Percentiles rank a stretch among this genome's conserved stretches.
phyloP scores from a whole-genome alignment of 179 eudicot species.

The Silene noctiflora region DNA sequence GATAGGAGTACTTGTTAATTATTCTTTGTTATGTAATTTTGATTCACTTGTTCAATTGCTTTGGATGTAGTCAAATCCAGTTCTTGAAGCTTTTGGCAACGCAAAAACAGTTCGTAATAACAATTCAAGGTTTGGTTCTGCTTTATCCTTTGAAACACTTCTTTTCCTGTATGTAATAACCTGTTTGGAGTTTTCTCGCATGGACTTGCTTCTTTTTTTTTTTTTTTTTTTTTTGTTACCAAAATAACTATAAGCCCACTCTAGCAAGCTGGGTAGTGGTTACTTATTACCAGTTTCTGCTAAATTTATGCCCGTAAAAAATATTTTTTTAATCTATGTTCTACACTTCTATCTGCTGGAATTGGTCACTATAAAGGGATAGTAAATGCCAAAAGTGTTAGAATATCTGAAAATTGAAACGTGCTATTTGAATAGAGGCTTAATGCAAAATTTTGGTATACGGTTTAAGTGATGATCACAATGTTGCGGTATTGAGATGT shows the following conservation, averaged over 20 bases:
- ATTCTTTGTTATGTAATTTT: neutral
- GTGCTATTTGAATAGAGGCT: no score
- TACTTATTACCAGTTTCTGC: neutral
- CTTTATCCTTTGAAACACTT: constrained; percentile 9
- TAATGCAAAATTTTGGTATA: no score
- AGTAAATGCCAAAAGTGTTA: neutral
- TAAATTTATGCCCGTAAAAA: no score
- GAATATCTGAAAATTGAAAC: neutral
- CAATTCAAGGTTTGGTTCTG: constrained; percentile 74
- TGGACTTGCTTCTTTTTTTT: no score
- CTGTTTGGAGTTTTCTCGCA: neutral
- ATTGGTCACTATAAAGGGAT: neutral
- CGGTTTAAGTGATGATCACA: no score
- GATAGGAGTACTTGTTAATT: neutral
- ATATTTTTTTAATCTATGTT: no score
- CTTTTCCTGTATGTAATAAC: neutral
- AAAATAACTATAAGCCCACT: neutral
- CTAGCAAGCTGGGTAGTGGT: neutral
- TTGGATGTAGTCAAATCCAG: constrained; percentile 86
- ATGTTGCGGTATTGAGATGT: no score
- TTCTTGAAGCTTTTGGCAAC: constrained; percentile 97
- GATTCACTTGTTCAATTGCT: constrained; percentile 18
- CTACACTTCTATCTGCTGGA: neutral
- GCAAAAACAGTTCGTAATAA: constrained; percentile 94
- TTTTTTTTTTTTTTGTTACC: neutral